These are phyloP conservation scores for Amanita inopinata DNA, from an alignment of 768 basidiomycete genomes.

Conservation along the genomic window DNA sequence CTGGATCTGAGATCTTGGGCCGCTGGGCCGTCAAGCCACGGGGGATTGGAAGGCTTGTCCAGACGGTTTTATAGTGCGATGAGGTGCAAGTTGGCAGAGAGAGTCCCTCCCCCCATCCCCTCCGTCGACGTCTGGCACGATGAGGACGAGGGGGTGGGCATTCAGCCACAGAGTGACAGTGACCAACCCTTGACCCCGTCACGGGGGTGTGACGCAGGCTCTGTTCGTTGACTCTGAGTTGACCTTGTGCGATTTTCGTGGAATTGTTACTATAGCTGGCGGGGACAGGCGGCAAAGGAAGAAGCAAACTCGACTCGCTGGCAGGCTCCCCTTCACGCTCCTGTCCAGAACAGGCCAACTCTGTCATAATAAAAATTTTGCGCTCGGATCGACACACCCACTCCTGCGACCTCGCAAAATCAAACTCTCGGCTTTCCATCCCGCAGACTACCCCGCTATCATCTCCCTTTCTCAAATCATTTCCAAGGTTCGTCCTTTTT, in stretches of 20 bases:
- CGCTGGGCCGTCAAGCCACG: constrained; percentile 7
- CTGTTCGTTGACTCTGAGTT: constrained; percentile 11
- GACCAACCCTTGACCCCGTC: constrained; percentile 12
- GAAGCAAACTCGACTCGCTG: constrained; percentile 1
- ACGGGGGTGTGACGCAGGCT: constrained; percentile 9
- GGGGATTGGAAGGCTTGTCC: constrained; percentile 1
- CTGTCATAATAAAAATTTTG: background rate
- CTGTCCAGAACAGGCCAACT: background rate
- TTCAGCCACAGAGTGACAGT: constrained; percentile 9
- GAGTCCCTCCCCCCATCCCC: background rate
- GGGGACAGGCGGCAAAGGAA: constrained; percentile 10
- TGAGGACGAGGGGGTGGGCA: background rate
- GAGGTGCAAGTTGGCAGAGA: background rate
- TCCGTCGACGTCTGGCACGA: constrained; percentile 1
- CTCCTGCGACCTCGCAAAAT: constrained; percentile 5
- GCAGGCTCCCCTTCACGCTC: background rate
- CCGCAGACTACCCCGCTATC: constrained; percentile 4
- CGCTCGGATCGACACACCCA: background rate
- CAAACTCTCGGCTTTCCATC: constrained; percentile 9
- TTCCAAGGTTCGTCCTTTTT: constrained; percentile 4
- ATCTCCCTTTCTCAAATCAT: constrained; percentile 1
- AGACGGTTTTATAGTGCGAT: constrained; percentile 3
- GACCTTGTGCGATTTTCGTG: constrained; percentile 8
- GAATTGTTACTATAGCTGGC: constrained; percentile 11
- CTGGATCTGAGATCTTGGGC: constrained; percentile 9